phyloP scores from a whole-genome alignment of 2,329 filamentous ascomycete genomes.

The Xylaria sp. region DNA sequence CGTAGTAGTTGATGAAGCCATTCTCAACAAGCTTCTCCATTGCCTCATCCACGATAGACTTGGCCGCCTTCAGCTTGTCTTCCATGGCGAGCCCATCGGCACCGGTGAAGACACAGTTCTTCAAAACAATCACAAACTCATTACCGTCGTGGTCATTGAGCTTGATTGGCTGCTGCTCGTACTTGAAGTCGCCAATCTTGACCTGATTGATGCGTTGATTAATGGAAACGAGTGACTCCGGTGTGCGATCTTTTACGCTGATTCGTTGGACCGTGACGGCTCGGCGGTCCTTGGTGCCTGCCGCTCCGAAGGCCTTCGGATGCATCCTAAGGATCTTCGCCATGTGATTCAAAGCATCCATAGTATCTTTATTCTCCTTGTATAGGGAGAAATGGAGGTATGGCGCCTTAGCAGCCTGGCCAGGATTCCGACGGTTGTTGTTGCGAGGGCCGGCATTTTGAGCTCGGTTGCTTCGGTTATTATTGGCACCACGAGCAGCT shows the following conservation, averaged over 20 bases:
- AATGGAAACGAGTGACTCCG: constrained; percentile 58
- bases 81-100: constrained; percentile 44
- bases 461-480: constrained; percentile 29
- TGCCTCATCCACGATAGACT: constrained; percentile 50
- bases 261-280: constrained; percentile 81
- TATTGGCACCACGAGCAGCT: constrained; percentile 21
- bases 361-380: constrained; percentile 96
- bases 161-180: constrained; percentile 64
- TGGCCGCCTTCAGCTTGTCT: constrained; percentile 39
- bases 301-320: constrained; percentile 65
- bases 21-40: constrained; percentile 62
- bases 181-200: constrained; percentile 74
- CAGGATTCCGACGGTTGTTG: constrained; percentile 22
- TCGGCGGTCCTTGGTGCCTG: constrained; percentile 86
- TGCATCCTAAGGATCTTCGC: constrained; percentile 69
- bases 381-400: constrained; percentile 88
- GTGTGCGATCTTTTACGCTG: constrained; percentile 51
- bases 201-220: constrained; percentile 58
- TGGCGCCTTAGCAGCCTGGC: constrained; percentile 50
- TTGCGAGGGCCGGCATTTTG: constrained; percentile 23
- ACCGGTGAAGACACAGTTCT: constrained; percentile 65
- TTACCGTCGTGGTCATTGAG: constrained; percentile 85
- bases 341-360: constrained; percentile 79
- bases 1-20: constrained; percentile 97
- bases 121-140: constrained; percentile 86